phyloP scores from a whole-genome alignment of 2,329 filamentous ascomycete genomes.

The Aureobasidium sp. region DNA sequence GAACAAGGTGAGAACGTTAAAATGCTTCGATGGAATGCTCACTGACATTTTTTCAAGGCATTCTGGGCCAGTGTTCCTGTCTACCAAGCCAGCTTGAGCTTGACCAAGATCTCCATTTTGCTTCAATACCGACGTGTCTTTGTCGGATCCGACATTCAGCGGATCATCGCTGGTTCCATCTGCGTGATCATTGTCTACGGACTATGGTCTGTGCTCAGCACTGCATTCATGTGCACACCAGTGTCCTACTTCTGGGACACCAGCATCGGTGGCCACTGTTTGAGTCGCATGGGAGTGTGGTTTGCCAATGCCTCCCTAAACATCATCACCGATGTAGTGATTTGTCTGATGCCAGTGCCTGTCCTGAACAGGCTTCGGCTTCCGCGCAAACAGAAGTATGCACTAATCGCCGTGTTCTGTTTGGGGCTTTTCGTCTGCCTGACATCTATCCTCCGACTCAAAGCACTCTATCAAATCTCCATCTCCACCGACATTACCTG shows the following conservation, averaged over 20 bases:
- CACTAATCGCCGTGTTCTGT: slow-evolving; percentile 30
- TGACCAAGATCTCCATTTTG: slow-evolving; percentile 41
- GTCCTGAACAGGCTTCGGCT: slow-evolving; percentile 30
- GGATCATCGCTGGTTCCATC: slow-evolving; percentile 26
- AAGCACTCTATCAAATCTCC: slow-evolving; percentile 24
- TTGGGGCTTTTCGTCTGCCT: slow-evolving; percentile 30
- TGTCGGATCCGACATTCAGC: slow-evolving; percentile 32
- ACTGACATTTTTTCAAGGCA: neutral
- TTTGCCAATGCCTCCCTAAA: slow-evolving; percentile 34
- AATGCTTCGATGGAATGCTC: neutral
- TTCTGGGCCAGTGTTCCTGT: slow-evolving; percentile 31
- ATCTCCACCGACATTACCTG: slow-evolving; percentile 24
- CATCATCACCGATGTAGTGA: slow-evolving; percentile 31
- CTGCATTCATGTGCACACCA: slow-evolving; percentile 36
- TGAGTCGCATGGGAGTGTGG: slow-evolving; percentile 37
- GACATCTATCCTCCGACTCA: slow-evolving; percentile 28
- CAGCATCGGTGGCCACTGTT: slow-evolving; percentile 29
- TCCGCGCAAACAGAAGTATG: slow-evolving; percentile 27
- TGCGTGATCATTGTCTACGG: slow-evolving; percentile 29
- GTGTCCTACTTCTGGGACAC: slow-evolving; percentile 37
- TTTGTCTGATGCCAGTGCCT: slow-evolving; percentile 30
- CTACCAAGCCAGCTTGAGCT: slow-evolving; percentile 33
- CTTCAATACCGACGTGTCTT: slow-evolving; percentile 46
- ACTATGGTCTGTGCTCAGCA: slow-evolving; percentile 28
- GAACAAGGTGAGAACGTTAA: slow-evolving; percentile 4